Percentiles rank a stretch among this genome's conserved stretches.
phyloP scores from a whole-genome alignment of 495 filamentous ascomycete species.

The Aspergillus sclerotiicarbonarius region DNA sequence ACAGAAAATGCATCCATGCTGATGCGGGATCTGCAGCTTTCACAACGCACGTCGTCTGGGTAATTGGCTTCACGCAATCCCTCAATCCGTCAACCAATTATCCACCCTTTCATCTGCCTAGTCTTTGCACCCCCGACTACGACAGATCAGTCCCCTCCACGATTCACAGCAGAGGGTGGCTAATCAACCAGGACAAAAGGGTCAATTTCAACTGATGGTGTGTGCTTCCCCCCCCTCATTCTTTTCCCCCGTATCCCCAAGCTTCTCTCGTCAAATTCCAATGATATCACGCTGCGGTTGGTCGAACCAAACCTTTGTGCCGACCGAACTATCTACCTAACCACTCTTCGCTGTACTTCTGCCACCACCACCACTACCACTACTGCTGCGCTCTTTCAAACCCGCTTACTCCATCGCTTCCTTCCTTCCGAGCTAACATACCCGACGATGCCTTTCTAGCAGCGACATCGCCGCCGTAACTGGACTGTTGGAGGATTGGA shows the following conservation, averaged over 20 bases:
- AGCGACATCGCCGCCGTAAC: slow-evolving; percentile 17
- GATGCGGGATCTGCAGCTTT: slow-evolving; percentile 20
- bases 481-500: slow-evolving; percentile 20
- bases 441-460: slow-evolving; percentile 17
- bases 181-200: neutral
- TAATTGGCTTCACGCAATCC: slow-evolving; percentile 4
- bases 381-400: neutral
- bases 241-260: slow-evolving; percentile 9
- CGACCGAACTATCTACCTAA: slow-evolving; percentile 11
- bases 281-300: slow-evolving; percentile 21
- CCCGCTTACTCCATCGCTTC: slow-evolving; percentile 4
- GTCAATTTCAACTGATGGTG: slow-evolving; percentile 25
- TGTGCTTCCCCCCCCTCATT: slow-evolving; percentile 11
- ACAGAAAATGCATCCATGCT: slow-evolving; percentile 10
- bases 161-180: slow-evolving; percentile 18
- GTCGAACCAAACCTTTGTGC: slow-evolving; percentile 19
- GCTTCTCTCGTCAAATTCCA: slow-evolving; percentile 6
- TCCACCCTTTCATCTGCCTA: slow-evolving; percentile 8
- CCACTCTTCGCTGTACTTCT: neutral
- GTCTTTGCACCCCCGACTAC: neutral
- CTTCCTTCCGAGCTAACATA: slow-evolving; percentile 16
- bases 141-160: slow-evolving; percentile 6
- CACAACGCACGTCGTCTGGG: slow-evolving; percentile 14
- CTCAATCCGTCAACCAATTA: slow-evolving; percentile 6
- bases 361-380: neutral